phyloP scores from a whole-genome alignment of 2,329 filamentous ascomycete genomes.

The Ampelomyces quisqualis region DNA sequence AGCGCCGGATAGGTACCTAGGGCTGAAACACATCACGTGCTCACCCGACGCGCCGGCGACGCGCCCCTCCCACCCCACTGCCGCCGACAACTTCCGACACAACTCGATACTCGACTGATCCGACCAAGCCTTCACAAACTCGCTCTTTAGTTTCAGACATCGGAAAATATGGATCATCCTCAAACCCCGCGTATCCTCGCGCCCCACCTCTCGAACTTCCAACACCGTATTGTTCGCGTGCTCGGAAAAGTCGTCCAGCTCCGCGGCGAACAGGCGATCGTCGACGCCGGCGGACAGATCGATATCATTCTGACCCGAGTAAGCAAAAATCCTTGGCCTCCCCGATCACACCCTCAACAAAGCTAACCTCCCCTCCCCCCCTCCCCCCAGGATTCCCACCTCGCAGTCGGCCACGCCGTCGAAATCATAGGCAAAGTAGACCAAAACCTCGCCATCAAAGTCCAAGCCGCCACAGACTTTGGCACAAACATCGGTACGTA shows the following conservation, averaged over 20 bases:
- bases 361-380: too few relatives aligned
- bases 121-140: background rate
- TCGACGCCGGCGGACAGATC: slow-evolving; percentile 77
- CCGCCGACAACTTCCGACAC: background rate
- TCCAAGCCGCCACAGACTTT: slow-evolving; percentile 68
- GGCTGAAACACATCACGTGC: background rate
- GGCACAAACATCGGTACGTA: slow-evolving; percentile 67
- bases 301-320: slow-evolving; percentile 74
- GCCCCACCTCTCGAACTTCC: slow-evolving; percentile 73
- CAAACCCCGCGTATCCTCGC: slow-evolving; percentile 79
- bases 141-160: too few relatives aligned
- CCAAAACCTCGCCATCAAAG: slow-evolving; percentile 69
- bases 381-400: slow-evolving; percentile 64
- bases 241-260: slow-evolving; percentile 83
- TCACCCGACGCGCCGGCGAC: background rate
- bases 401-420: slow-evolving; percentile 67
- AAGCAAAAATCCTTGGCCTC: slow-evolving; percentile 31
- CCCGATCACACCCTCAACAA: too few relatives aligned
- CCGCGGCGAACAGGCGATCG: slow-evolving; percentile 73
- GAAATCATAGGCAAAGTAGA: slow-evolving; percentile 82
- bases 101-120: background rate
- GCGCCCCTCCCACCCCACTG: background rate
- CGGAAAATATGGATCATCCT: slow-evolving; percentile 32
- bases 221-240: slow-evolving; percentile 72
- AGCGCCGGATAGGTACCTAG: background rate